Evolutionary conservation across 441 rosid genomes (phyloP), one percentile per base, ranked within the genome.

Genomic region (Eruca vesicaria): DNA sequence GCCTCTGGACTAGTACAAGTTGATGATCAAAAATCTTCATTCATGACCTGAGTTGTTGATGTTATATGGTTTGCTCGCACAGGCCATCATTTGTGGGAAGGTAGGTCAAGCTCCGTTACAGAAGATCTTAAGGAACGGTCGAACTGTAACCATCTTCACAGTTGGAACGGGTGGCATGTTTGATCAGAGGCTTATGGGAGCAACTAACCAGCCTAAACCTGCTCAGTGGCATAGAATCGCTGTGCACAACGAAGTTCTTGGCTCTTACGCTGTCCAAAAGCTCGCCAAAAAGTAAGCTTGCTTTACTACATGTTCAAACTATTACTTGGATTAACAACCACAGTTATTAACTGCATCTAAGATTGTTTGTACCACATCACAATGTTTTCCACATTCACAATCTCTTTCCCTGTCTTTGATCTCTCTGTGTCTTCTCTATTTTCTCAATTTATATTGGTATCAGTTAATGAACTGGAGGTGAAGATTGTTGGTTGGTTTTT

Each of bases 151-250:
- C 7, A 86, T 91, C 66, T 91, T 96, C 75, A 90, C 98, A 0
- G 90, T 96, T 33, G 98, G 99, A 78, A 96, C 98, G 9, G 99
- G 97, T 0, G 99, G 98, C 16, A 79, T 96, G 91, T 85, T 81
- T 86, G 99, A 93, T 84, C 98, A 91, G 78, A 91, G 98, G 81
- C 79, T 80, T 70, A 53, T 75, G 11, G 83, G 85, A 60, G 75
- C 80, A 6, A 85, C 62, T 20, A 84, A 86, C 79, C 71, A 83
- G 74, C 94, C 97, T 2, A 89, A 82, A 79, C 97, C 97, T 77
- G 94, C 88, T 74, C 99, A 93, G 71, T 93, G 99, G 98, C 99
- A 93, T 84, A 87, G 99, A 79, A 84, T 93, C 75, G 97, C 91
- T 35, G 96, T 96, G 78, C 99, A 96, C 67, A 91, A 91, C 75